Percentiles rank a stretch among this genome's conserved stretches.
Evolutionary conservation across 2,329 filamentous ascomycete species (phyloP).

Genomic region (Penicillium aurantiogriseum): DNA sequence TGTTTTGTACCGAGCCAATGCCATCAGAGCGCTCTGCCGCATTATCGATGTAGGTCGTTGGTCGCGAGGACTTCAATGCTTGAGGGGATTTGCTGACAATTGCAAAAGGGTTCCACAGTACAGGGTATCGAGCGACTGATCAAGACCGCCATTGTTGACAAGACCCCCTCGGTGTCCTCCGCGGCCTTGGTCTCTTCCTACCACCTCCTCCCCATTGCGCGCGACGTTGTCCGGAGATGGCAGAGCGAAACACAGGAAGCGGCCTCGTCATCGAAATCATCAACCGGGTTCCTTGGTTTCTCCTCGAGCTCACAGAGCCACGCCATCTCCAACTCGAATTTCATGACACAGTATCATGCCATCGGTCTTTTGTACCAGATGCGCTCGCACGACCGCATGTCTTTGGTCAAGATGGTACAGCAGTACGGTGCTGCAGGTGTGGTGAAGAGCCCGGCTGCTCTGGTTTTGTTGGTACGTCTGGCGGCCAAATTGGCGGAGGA

Average conservation of each 20-base stretch:
- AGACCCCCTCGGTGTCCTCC: constrained; percentile 94
- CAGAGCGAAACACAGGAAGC: constrained; percentile 98
- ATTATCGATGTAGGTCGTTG: constrained; percentile 75
- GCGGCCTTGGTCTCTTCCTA: constrained; percentile 96
- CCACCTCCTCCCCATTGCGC: constrained; percentile 92
- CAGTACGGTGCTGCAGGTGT: constrained; percentile 90
- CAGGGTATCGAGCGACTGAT: constrained; percentile 97
- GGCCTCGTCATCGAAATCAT: constrained; percentile 83
- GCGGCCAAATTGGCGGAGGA: constrained; percentile 94
- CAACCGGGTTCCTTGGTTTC: constrained; percentile 87
- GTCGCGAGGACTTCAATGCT: not conserved
- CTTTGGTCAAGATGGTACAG: constrained; percentile 99
- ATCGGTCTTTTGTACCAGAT: constrained; percentile 97
- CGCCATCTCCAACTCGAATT: constrained; percentile 75
- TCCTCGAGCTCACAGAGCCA: constrained; percentile 75
- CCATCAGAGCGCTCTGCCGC: constrained; percentile 89
- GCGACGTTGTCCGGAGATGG: constrained; percentile 94
- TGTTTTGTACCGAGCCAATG: constrained; percentile 90
- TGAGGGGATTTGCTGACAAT: constrained; percentile 16
- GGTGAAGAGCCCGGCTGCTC: constrained; percentile 90
- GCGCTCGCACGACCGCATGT: constrained; percentile 96
- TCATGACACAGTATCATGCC: constrained; percentile 97
- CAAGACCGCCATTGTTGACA: constrained; percentile 99
- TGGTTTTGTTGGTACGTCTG: constrained; percentile 86
- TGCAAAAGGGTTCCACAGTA: constrained; percentile 76